Evolutionary conservation across 805 yeast species (phyloP), one percentile per base, ranked within the genome.

Genomic region (Cyberlindnera lachancei): DNA sequence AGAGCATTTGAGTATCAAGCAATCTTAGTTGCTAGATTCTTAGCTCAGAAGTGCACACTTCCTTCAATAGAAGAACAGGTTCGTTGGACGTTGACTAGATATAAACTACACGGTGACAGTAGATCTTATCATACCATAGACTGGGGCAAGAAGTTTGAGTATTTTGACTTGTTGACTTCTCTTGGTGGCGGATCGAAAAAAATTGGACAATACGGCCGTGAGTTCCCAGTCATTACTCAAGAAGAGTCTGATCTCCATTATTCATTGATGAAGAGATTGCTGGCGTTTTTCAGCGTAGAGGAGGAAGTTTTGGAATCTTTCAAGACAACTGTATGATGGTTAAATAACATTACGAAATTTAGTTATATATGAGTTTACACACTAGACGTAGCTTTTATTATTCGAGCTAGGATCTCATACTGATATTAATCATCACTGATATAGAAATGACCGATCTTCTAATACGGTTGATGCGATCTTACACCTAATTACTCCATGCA

Each of bases 1-100:
- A 48, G 63, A 28, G 61, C 55, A 2, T 64, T 58, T 43, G 68
- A 64, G 38, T 63, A 53, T 44, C 70, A 64, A 40, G 62, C 66
- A 2, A 55, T 59, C 1, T 34, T 56, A 11, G 58, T 58, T 2
- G 46, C 66, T 2, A 39, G 66, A 19, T 52, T 51, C 26, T 47
- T 54, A 23, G 44, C 58, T 1, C 63, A 59, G 6, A 48, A 56
- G 34, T 44, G 52, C 2, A 25, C 39, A 4, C 37, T 61, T 5
- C 67, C 67, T 4, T 25, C 54, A 3, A 19, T 35, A 6, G 34
- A 46, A 26, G 58, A 53, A 14, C 64, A 59, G 35, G 27, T 41
- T 7, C 22, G 37, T 13, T 61, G 67, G 67, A 44, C 44, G 15
- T 30, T 35, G n/a, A 41, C 48, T 18, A 38, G 66, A 29, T 41